Percentiles rank a stretch among this genome's conserved stretches.
Evolutionary conservation across 805 yeast genomes (phyloP).

Genomic region (Suhomyces vadensis): DNA sequence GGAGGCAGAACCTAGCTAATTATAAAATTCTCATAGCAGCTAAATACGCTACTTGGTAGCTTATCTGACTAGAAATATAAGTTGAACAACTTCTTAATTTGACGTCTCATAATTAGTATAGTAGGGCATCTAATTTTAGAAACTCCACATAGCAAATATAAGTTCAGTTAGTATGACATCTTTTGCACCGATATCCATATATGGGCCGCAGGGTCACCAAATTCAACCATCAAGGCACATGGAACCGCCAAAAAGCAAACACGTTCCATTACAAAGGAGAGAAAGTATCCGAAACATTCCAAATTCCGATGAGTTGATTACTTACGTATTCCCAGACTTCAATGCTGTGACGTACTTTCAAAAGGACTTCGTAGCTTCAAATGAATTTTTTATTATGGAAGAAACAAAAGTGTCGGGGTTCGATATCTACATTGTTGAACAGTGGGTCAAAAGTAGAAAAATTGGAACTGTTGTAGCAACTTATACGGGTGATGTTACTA

Average conservation of each 20-base stretch:
- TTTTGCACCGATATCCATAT: background rate
- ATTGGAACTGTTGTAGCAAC: conserved; percentile 70
- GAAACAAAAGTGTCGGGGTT: conserved; percentile 64
- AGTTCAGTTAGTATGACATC: conserved; percentile 4
- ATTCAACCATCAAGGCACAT: conserved; percentile 1
- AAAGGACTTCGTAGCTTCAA: conserved; percentile 32
- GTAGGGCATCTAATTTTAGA: too few species aligned
- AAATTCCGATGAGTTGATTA: conserved; percentile 21
- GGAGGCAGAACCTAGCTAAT: too few species aligned
- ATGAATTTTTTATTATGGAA: conserved; percentile 44
- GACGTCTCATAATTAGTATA: too few species aligned
- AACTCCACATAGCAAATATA: too few species aligned
- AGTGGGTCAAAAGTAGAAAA: conserved; percentile 81
- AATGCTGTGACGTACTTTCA: conserved; percentile 51
- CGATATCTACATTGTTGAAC: conserved; percentile 90
- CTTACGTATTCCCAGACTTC: conserved; percentile 56
- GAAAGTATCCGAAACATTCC: conserved; percentile 6
- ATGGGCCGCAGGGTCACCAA: conserved; percentile 3
- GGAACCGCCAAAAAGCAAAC: background rate
- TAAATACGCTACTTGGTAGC: too few species aligned
- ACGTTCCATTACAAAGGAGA: background rate
- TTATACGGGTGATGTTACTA: conserved; percentile 80
- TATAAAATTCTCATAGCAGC: too few species aligned
- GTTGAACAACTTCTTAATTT: too few species aligned
- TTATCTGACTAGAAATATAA: too few species aligned